A percentile compares a stretch with the other conserved stretches of the same genome.
Conservation (phyloP, 176 grass and related monocot genomes). For the Stipa capillata region DNA sequence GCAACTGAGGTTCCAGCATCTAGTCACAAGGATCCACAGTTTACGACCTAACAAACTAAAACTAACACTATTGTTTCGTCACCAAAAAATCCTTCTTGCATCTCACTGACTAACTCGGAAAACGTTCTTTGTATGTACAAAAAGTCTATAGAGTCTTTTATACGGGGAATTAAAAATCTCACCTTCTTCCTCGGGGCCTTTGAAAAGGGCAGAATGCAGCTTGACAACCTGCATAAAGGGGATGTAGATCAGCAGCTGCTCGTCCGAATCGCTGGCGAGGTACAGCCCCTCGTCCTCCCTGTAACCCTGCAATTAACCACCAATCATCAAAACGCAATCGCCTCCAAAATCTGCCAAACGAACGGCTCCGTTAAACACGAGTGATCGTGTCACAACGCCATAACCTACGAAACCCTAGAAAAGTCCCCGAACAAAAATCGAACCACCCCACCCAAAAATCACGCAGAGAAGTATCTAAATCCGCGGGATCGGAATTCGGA, state of each 20-base stretch:
- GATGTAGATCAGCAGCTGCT: conserved; percentile 84
- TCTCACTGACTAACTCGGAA: neutral
- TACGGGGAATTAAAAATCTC: neutral
- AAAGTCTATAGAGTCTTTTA: too few relatives aligned
- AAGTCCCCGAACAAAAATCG: neutral
- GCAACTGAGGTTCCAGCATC: neutral
- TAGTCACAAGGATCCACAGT: neutral
- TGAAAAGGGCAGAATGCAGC: conserved; percentile 72
- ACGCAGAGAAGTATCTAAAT: neutral
- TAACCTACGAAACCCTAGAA: conserved; percentile 26
- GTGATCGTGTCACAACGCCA: neutral
- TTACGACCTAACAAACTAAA: neutral
- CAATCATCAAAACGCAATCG: neutral
- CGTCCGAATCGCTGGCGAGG: conserved; percentile 83
- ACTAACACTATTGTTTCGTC: neutral
- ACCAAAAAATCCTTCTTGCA: neutral
- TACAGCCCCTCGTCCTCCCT: conserved; percentile 77
- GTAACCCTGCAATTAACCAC: conserved; percentile 47
- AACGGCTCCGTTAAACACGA: neutral
- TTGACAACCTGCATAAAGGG: conserved; percentile 91
- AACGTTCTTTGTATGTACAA: too few relatives aligned
- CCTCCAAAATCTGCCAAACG: neutral
- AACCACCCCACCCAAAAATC: neutral
- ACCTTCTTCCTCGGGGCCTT: conserved; percentile 88
- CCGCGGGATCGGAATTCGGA: neutral